phyloP scores from a whole-genome alignment of 2,329 filamentous ascomycete species.

The Aureobasidium pullulans region DNA sequence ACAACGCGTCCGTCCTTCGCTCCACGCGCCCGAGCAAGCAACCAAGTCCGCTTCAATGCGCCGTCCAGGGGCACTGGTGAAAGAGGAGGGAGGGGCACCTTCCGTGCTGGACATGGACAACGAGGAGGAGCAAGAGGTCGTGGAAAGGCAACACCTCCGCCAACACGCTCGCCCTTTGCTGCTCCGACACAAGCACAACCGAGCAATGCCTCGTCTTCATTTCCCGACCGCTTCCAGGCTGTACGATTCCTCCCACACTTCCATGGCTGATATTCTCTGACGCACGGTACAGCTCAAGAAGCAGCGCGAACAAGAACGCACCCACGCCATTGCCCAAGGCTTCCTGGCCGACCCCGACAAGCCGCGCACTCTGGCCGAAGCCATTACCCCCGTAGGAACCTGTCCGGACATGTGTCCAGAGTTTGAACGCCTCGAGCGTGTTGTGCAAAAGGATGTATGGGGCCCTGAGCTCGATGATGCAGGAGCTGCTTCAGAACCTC shows the following conservation, averaged over 20 bases:
- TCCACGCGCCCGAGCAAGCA: slow-evolving; percentile 11
- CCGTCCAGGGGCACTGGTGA: background rate
- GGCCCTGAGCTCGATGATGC: slow-evolving; percentile 42
- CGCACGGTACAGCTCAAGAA: slow-evolving; percentile 35
- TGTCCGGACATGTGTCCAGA: slow-evolving; percentile 60
- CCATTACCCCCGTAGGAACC: slow-evolving; percentile 54
- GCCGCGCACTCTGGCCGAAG: slow-evolving; percentile 51
- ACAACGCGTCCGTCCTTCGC: slow-evolving; percentile 5
- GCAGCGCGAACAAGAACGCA: slow-evolving; percentile 42
- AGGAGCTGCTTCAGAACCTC: slow-evolving; percentile 37
- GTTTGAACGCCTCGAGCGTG: slow-evolving; percentile 54
- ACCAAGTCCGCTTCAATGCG: slow-evolving; percentile 8
- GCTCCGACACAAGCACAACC: background rate
- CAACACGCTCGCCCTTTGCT: slow-evolving; percentile 7
- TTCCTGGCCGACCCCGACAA: slow-evolving; percentile 53
- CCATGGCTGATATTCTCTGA: slow-evolving; percentile 5
- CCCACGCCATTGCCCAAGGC: slow-evolving; percentile 45
- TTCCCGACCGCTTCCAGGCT: slow-evolving; percentile 10
- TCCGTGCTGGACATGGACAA: background rate
- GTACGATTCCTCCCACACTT: slow-evolving; percentile 4
- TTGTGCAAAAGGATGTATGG: slow-evolving; percentile 55
- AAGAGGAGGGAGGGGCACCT: slow-evolving; percentile 5
- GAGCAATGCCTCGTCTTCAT: slow-evolving; percentile 9
- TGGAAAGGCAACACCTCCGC: slow-evolving; percentile 2
- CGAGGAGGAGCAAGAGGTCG: slow-evolving; percentile 3